Conservation (phyloP, 805 yeast genomes). For the Cyberlindnera nakhonratchasimensis region DNA sequence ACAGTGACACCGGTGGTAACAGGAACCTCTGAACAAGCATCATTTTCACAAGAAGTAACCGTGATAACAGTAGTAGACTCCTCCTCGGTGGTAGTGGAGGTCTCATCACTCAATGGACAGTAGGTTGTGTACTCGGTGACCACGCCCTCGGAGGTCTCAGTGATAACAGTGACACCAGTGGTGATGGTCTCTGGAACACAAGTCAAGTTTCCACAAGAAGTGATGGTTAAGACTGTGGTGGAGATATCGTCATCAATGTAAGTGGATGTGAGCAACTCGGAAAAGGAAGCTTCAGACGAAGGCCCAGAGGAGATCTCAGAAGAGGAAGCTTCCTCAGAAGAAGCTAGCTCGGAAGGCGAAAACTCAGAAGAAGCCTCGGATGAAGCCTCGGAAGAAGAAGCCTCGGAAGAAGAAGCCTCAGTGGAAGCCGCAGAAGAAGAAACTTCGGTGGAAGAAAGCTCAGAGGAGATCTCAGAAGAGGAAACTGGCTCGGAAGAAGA, state of each 20-base stretch:
- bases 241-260: slow-evolving; percentile 17
- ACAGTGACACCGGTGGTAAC: slow-evolving; percentile 30
- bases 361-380: slow-evolving; percentile 8
- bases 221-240: slow-evolving; percentile 24
- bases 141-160: slow-evolving; percentile 27
- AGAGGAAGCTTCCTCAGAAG: slow-evolving; percentile 4
- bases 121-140: slow-evolving; percentile 24
- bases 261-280: slow-evolving; percentile 25
- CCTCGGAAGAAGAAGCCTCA: slow-evolving; percentile 4
- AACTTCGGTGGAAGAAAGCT: not conserved
- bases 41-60: slow-evolving; percentile 4
- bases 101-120: slow-evolving; percentile 23
- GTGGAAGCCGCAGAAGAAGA: slow-evolving; percentile 1
- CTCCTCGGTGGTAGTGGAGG: slow-evolving; percentile 7
- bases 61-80: slow-evolving; percentile 12
- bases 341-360: slow-evolving; percentile 1
- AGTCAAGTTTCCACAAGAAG: slow-evolving; percentile 19
- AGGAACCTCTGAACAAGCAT: slow-evolving; percentile 17
- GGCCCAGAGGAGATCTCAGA: not conserved
- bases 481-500: slow-evolving; percentile 4
- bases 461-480: slow-evolving; percentile 4
- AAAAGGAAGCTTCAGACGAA: not conserved
- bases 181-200: slow-evolving; percentile 20
- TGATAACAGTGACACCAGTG: slow-evolving; percentile 31
- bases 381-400: slow-evolving; percentile 7